Conservation (phyloP, 2,329 filamentous ascomycete species). For the Fusarium algeriense region DNA sequence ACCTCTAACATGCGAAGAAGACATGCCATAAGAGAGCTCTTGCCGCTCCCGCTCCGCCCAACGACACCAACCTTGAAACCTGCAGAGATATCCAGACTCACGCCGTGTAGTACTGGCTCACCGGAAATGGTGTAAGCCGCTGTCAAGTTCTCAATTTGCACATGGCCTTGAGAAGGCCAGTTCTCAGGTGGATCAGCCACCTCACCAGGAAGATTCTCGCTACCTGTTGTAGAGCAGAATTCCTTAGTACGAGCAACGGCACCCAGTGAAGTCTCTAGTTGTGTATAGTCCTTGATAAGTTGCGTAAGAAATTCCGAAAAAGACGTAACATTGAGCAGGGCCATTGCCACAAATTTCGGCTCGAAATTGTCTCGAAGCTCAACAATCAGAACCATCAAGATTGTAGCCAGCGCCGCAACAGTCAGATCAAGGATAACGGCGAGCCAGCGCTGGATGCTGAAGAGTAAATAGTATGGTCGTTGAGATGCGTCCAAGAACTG, state of each 20-base stretch:
- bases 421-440: slow-evolving; percentile 60
- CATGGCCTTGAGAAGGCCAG: slow-evolving; percentile 21
- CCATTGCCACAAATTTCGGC: slow-evolving; percentile 41
- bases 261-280: slow-evolving; percentile 41
- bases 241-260: slow-evolving; percentile 25
- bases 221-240: slow-evolving; percentile 18
- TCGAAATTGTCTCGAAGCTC: slow-evolving; percentile 41
- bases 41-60: slow-evolving; percentile 58
- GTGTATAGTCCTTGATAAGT: slow-evolving; percentile 52
- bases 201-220: slow-evolving; percentile 3
- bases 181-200: neutral
- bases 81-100: slow-evolving; percentile 48
- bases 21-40: slow-evolving; percentile 55
- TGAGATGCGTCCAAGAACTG: slow-evolving; percentile 51
- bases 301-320: slow-evolving; percentile 49
- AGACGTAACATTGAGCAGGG: slow-evolving; percentile 47
- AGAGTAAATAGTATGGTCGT: slow-evolving; percentile 56
- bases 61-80: slow-evolving; percentile 57
- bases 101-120: slow-evolving; percentile 45
- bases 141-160: slow-evolving; percentile 47
- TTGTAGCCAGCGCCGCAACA: slow-evolving; percentile 59
- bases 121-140: slow-evolving; percentile 47
- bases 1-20: slow-evolving; percentile 63
- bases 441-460: slow-evolving; percentile 63
- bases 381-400: slow-evolving; percentile 60